phyloP scores from a whole-genome alignment of 805 yeast species.

The Kodamaea lidongshanica region DNA sequence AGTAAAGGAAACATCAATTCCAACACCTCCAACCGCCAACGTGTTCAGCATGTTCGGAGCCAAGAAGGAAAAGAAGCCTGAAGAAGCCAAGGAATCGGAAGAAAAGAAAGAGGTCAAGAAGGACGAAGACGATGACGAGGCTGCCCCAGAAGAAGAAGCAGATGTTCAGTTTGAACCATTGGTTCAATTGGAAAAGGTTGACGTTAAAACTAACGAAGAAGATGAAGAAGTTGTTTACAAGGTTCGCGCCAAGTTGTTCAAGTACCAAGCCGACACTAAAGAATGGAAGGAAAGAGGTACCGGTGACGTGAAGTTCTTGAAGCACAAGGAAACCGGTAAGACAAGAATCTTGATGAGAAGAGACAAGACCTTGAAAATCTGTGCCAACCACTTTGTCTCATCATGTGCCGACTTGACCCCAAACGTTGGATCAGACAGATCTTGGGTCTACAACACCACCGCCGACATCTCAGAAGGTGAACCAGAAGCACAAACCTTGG shows the following conservation, averaged over 20 bases:
- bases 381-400: constrained; percentile 90
- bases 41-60: constrained; percentile 97
- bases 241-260: constrained; percentile 91
- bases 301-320: constrained; percentile 92
- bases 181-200: constrained; percentile 91
- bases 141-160: constrained; percentile 55
- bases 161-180: constrained; percentile 95
- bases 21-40: constrained; percentile 67
- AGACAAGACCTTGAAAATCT: constrained; percentile 95
- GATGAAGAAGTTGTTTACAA: constrained; percentile 77
- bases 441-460: constrained; percentile 95
- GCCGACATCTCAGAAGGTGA: constrained; percentile 90
- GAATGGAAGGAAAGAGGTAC: constrained; percentile 99
- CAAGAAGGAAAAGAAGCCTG: constrained; percentile 61
- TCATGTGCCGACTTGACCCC: constrained; percentile 81
- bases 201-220: constrained; percentile 93
- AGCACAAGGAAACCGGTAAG: constrained; percentile 77
- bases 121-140: constrained; percentile 47
- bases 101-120: constrained; percentile 25
- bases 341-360: constrained; percentile 96
- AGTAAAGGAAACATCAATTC: too few relatives aligned
- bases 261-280: constrained; percentile 73
- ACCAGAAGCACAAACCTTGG: constrained; percentile 93
- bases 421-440: constrained; percentile 94
- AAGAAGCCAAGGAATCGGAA: constrained; percentile 30